Base-by-base conservation (phyloP, 2,329 filamentous ascomycete genomes). In the Botrytis tulipae region DNA sequence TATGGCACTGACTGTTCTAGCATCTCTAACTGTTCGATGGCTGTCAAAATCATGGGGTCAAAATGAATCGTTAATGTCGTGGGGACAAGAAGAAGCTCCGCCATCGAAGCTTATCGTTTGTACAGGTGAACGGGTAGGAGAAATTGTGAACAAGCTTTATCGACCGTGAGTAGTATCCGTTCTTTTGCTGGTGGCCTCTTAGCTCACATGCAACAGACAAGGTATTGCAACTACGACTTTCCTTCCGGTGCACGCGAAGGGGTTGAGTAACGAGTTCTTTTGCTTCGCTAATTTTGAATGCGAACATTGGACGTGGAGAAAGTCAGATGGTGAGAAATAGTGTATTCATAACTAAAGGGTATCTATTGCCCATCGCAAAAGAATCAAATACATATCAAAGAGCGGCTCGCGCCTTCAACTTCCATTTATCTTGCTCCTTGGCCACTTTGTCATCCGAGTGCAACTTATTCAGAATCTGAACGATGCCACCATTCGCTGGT, bases 381-480 rank as follows among this genome's bases (percentile, higher is more conserved):
- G 29, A 40, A 59, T n/a, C 44, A 59, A 29, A 29, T 54, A 37
- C 42, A 51, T 51, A 46, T 77, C 71, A 87, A 75, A 87, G 75
- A 37, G 83, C 83, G 51, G 85, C 84, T 51, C 82, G 82, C 44
- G 82, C 82, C 69, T 81, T 83, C 35, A 86, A 78, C 69, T 81
- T 82, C 86, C 86, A 88, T 67, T 76, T 80, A 51, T 83, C 82
- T 16, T 81, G 83, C 12, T 81, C 80, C 73, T 82, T 80, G 25
- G 80, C 77, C 51, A 92, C 92, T 79, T 86, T 92, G 3, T 91
- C 93, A 78, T 98, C 96, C 20, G 83, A 84, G 81, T 90, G 84
- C 77, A 99, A 83, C 85, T 98, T 98, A 73, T 86, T 83, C 76
- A 99, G 82, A 72, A 98, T 92, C 83, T 95, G 92, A 75, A 91